These are phyloP conservation scores for Pichia sp. DNA, from an alignment of 1,139 yeast species.

Conservation along the genomic window DNA sequence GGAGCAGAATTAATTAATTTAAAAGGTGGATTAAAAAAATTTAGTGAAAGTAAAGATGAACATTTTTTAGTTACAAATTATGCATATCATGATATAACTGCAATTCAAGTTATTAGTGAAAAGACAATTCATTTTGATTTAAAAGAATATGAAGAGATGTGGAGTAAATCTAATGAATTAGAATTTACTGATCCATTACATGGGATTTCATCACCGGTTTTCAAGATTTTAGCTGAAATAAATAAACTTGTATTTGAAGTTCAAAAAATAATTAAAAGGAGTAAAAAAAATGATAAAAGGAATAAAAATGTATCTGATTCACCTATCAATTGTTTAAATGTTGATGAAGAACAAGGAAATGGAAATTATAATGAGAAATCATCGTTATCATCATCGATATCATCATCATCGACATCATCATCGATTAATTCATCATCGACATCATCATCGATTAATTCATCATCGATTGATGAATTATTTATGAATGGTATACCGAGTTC, in stretches of 20 bases:
- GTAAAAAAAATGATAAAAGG: conserved; percentile 29
- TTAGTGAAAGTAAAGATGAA: conserved; percentile 44
- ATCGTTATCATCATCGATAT: too few relatives aligned
- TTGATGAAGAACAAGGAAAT: conserved; percentile 7
- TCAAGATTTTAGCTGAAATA: conserved; percentile 60
- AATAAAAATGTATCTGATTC: conserved; percentile 6
- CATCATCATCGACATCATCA: too few relatives aligned
- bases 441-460: conserved; percentile 5
- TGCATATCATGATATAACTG: conserved; percentile 72
- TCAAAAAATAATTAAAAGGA: conserved; percentile 25
- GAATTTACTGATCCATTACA: conserved; percentile 55
- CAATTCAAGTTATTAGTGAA: conserved; percentile 47
- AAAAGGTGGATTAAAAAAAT: conserved; percentile 49
- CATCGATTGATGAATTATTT: conserved; percentile 10
- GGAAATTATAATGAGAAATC: conserved; percentile 10
- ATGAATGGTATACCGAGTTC: conserved; percentile 9
- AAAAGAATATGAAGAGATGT: conserved; percentile 48
- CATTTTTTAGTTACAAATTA: conserved; percentile 76
- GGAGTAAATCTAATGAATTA: conserved; percentile 32
- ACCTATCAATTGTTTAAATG: conserved; percentile 4
- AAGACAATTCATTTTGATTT: conserved; percentile 52
- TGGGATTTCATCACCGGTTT: conserved; percentile 65
- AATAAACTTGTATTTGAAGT: conserved; percentile 44
- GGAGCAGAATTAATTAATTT: conserved; percentile 51
- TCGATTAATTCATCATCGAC: not conserved